Percentiles rank a stretch among this genome's conserved stretches.
phyloP scores from a whole-genome alignment of 1,284 basidiomycete genomes.

The Tilletia caries region DNA sequence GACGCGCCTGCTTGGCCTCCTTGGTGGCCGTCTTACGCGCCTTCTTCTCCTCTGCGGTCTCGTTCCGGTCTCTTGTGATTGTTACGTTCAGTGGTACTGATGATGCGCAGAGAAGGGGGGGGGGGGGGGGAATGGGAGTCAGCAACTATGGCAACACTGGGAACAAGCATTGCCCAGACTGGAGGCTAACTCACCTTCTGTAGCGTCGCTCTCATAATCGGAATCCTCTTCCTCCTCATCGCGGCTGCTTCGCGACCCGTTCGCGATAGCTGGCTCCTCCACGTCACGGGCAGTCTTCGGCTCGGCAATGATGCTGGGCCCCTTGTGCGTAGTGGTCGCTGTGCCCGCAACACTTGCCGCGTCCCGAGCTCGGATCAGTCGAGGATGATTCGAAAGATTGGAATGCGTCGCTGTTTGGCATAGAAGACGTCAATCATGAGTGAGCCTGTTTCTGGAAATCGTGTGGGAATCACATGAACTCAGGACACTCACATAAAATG shows the following conservation, averaged over 20 bases:
- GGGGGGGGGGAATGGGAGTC: too few species aligned
- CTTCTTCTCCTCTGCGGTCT: constrained; percentile 64
- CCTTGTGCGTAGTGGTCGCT: constrained; percentile 18
- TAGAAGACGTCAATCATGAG: neutral
- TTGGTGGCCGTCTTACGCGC: constrained; percentile 84
- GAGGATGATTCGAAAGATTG: constrained; percentile 51
- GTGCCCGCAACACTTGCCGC: constrained; percentile 25
- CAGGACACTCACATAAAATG: constrained; percentile 35
- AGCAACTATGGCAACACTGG: too few species aligned
- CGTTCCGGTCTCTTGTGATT: constrained; percentile 21
- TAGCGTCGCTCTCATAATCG: constrained; percentile 22
- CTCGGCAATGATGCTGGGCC: neutral
- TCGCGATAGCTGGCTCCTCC: neutral
- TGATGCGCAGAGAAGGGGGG: neutral
- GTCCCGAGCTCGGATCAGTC: constrained; percentile 38
- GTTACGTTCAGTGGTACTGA: neutral
- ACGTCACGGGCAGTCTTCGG: neutral
- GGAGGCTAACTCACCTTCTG: constrained; percentile 13
- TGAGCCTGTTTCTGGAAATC: too few species aligned
- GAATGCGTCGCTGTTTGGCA: constrained; percentile 38
- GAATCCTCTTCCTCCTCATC: constrained; percentile 20
- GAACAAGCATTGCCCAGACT: neutral
- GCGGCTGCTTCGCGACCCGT: neutral
- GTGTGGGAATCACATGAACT: too few species aligned
- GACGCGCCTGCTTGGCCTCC: constrained; percentile 53